phyloP scores from a whole-genome alignment of 257 asterid species.

The Nicotiana undulata region DNA sequence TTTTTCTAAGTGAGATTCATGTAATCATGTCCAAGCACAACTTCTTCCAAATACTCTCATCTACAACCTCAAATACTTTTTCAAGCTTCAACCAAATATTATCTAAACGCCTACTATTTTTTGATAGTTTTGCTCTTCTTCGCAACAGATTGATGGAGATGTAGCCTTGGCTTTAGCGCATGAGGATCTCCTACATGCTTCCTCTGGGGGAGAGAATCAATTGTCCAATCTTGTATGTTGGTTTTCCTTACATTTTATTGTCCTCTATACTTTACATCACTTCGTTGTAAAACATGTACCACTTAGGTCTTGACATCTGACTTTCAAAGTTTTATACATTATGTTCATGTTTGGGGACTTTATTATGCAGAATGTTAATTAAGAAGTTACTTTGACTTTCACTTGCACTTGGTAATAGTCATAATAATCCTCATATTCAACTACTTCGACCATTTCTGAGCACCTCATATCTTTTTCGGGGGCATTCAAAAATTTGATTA shows the following conservation, averaged over 20 bases:
- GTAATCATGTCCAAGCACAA: no score
- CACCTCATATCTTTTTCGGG: no score
- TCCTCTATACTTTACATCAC: not conserved
- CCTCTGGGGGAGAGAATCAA: slow-evolving; percentile 31
- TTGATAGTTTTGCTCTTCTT: slow-evolving; percentile 1
- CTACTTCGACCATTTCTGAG: no score
- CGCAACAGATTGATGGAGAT: slow-evolving; percentile 50
- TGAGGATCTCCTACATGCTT: slow-evolving; percentile 27
- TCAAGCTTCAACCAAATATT: no score
- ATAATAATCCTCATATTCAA: no score
- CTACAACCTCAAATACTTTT: no score
- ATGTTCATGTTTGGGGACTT: not conserved
- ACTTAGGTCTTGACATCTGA: not conserved
- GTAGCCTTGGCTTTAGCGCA: slow-evolving; percentile 47
- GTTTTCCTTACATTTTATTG: slow-evolving; percentile 1
- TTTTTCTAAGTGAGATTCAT: no score
- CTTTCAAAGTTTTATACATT: not conserved
- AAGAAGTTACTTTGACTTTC: not conserved
- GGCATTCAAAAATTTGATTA: no score
- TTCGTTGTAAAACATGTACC: not conserved
- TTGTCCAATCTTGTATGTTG: slow-evolving; percentile 39
- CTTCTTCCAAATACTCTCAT: no score
- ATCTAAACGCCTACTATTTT: no score
- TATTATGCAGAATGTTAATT: not conserved
- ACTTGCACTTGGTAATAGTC: not conserved